Percentiles rank a stretch among this genome's conserved stretches.
phyloP scores from a whole-genome alignment of 371 early-diverging fungal species.

The Blyttiomyces sp. region DNA sequence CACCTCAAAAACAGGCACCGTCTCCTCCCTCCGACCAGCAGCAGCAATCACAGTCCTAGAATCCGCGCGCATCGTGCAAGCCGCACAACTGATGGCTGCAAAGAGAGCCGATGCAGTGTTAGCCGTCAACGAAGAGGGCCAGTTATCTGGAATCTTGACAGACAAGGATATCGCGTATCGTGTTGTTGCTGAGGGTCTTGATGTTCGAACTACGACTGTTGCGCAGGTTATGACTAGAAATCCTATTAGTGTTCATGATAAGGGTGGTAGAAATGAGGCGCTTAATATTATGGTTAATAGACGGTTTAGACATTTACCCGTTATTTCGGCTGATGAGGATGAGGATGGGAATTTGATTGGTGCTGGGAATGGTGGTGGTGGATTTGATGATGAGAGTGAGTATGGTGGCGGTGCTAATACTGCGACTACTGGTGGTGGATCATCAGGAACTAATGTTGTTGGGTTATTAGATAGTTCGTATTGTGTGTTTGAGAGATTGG shows the following conservation, averaged over 20 bases:
- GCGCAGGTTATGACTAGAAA: conserved; percentile 87
- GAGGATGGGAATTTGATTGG: conserved; percentile 28
- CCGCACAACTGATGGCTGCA: conserved; percentile 97
- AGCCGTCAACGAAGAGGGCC: conserved; percentile 84
- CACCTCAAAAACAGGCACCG: conserved; percentile 59
- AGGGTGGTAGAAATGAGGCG: conserved; percentile 74
- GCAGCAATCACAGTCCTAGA: conserved; percentile 89
- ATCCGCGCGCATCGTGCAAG: conserved; percentile 84
- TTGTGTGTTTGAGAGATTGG: conserved; percentile 90
- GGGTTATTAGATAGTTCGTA: conserved; percentile 94
- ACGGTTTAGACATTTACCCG: conserved; percentile 94
- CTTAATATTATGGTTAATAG: conserved; percentile 89
- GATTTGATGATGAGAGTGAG: neutral
- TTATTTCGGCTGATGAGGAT: conserved; percentile 81
- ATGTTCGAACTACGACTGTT: conserved; percentile 73
- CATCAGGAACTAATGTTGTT: conserved; percentile 61
- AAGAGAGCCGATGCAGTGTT: conserved; percentile 91
- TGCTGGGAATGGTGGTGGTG: neutral
- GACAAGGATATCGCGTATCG: conserved; percentile 82
- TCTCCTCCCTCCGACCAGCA: conserved; percentile 79
- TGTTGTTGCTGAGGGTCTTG: conserved; percentile 82
- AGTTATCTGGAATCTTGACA: conserved; percentile 92
- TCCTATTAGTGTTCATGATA: conserved; percentile 62
- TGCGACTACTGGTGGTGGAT: conserved; percentile 2
- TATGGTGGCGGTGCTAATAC: conserved; percentile 55